phyloP scores from a whole-genome alignment of 2,329 filamentous ascomycete genomes.

The Hypocreales sp. region DNA sequence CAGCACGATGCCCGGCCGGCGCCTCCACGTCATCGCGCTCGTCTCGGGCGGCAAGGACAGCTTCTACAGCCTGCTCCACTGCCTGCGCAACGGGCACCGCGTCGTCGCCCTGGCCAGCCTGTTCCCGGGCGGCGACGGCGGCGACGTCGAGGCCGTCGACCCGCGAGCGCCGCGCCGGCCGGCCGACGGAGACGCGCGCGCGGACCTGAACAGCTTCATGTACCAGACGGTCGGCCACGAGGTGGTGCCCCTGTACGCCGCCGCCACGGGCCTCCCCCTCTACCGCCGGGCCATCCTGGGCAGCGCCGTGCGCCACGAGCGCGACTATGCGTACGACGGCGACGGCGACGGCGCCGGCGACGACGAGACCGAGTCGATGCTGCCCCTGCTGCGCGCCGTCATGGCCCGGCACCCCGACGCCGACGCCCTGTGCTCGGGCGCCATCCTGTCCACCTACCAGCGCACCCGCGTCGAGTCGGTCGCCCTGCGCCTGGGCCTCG shows the following conservation, averaged over 20 bases:
- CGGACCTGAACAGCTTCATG: slow-evolving; percentile 94
- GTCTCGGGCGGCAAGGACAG: slow-evolving; percentile 97
- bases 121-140: slow-evolving; percentile 28
- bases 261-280: slow-evolving; percentile 65
- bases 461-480: slow-evolving; percentile 90
- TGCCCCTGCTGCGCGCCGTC: slow-evolving; percentile 57
- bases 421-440: slow-evolving; percentile 79
- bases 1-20: slow-evolving; percentile 7
- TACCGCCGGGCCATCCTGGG: slow-evolving; percentile 69
- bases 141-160: slow-evolving; percentile 5
- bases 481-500: slow-evolving; percentile 66
- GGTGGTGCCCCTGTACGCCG: slow-evolving; percentile 70
- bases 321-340: slow-evolving; percentile 44
- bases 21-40: slow-evolving; percentile 70
- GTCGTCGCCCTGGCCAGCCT: slow-evolving; percentile 85
- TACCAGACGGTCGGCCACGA: slow-evolving; percentile 94
- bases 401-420: slow-evolving; percentile 57
- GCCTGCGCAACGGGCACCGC: slow-evolving; percentile 68
- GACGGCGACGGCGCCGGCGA: slow-evolving; percentile 1
- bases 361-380: slow-evolving; percentile 86
- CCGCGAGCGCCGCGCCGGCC: no score
- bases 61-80: slow-evolving; percentile 85
- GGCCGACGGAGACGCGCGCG: no score
- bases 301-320: slow-evolving; percentile 49
- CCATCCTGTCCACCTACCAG: slow-evolving; percentile 91